A percentile compares a stretch with the other conserved stretches of the same genome.
Evolutionary conservation across 257 asterid genomes (phyloP).

Genomic region (Ophiorrhiza pumila): DNA sequence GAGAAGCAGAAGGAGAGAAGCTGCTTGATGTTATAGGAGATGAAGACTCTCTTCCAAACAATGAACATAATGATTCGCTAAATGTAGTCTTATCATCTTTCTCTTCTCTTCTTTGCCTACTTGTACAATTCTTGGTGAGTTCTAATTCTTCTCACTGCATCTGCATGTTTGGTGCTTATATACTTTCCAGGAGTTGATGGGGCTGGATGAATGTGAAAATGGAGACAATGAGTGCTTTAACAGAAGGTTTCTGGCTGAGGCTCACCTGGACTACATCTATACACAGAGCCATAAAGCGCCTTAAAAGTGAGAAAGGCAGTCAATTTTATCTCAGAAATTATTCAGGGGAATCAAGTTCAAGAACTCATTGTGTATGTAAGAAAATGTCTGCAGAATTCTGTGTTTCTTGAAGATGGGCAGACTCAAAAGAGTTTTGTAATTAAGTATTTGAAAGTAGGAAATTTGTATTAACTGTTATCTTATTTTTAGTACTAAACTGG

Average conservation of each 20-base stretch:
- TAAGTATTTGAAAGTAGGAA: neutral
- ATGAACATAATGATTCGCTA: constrained; percentile 17
- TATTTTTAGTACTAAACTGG: too few relatives aligned
- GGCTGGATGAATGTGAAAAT: constrained; percentile 30
- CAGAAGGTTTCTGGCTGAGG: constrained; percentile 60
- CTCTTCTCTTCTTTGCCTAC: neutral
- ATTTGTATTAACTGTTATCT: neutral
- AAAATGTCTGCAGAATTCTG: neutral
- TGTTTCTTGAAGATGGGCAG: neutral
- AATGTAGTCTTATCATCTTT: constrained; percentile 5
- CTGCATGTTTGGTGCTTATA: neutral
- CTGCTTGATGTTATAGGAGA: neutral
- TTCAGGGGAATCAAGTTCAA: neutral
- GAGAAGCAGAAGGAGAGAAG: constrained; percentile 11
- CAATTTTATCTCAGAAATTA: too few relatives aligned
- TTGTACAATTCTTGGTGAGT: neutral
- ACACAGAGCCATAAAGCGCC: constrained; percentile 54
- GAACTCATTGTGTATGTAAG: neutral
- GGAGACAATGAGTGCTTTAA: constrained; percentile 49
- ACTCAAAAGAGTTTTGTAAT: neutral
- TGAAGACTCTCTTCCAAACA: constrained; percentile 4
- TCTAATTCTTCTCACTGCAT: neutral
- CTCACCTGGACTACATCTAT: constrained; percentile 76
- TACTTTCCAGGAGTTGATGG: constrained; percentile 28
- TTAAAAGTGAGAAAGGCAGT: constrained; percentile 17